Conservation (phyloP, 306 rosid species). For the Vigna trinervia region DNA sequence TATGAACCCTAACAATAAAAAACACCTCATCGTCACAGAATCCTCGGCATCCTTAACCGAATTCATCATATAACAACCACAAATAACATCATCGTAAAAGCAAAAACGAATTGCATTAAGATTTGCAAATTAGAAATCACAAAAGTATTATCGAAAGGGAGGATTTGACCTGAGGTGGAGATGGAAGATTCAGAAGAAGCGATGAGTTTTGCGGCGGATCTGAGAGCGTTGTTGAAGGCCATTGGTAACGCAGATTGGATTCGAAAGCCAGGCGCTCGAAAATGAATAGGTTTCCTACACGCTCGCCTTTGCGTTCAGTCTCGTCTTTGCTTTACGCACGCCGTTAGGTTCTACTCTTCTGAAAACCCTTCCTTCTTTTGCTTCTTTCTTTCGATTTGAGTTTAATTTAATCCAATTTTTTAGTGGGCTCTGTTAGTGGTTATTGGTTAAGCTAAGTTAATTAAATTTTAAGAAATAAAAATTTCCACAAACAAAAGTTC, state of each 20-base stretch:
- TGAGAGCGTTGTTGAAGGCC: conserved; percentile 48
- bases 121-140: background rate
- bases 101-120: background rate
- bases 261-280: background rate
- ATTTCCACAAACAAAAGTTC: background rate
- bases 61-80: background rate
- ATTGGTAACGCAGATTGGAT: conserved; percentile 20
- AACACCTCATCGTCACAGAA: background rate
- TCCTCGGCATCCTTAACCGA: background rate
- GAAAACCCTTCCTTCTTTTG: conserved; percentile 21
- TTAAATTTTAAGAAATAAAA: background rate
- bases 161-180: conserved; percentile 43
- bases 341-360: background rate
- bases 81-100: background rate
- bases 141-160: background rate
- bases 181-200: conserved; percentile 45
- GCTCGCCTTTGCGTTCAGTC: background rate
- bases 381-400: background rate
- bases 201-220: conserved; percentile 49
- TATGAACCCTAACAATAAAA: background rate
- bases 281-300: background rate
- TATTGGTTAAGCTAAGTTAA: too few species aligned
- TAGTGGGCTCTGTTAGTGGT: background rate
- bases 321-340: background rate
- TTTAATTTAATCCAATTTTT: background rate